A percentile compares a stretch with the other conserved stretches of the same genome.
Conservation (phyloP, 768 basidiomycete species). For the Russula compacta region DNA sequence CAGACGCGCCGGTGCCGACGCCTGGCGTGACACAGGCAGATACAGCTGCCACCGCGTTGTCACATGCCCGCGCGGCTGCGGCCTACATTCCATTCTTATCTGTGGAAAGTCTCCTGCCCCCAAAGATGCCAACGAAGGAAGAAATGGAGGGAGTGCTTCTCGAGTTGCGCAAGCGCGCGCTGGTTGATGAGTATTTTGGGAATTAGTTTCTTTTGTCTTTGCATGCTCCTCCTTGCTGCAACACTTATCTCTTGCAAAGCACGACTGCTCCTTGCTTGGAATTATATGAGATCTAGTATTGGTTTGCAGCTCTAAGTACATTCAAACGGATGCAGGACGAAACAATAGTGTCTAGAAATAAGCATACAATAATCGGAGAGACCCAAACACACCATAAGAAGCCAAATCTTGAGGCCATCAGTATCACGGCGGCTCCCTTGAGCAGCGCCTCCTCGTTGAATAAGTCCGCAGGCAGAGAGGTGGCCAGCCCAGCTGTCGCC, state of each 20-base stretch:
- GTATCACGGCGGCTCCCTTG: background rate
- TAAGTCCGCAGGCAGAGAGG: background rate
- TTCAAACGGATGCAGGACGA: background rate
- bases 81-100: conserved; percentile 69
- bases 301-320: background rate
- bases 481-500: background rate
- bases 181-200: conserved; percentile 76
- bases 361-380: background rate
- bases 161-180: conserved; percentile 65
- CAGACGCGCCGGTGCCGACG: conserved; percentile 13
- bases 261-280: background rate
- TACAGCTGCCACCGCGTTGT: conserved; percentile 24
- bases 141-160: conserved; percentile 77
- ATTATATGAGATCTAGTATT: conserved; percentile 7
- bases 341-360: background rate
- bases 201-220: conserved; percentile 21
- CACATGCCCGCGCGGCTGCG: conserved; percentile 48
- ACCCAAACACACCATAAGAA: conserved; percentile 1
- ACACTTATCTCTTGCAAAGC: background rate
- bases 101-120: conserved; percentile 61
- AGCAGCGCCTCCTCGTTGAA: background rate
- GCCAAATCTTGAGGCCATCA: conserved; percentile 5
- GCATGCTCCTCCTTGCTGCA: background rate
- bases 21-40: conserved; percentile 8
- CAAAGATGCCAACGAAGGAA: conserved; percentile 61